Percentiles rank a stretch among this genome's conserved stretches.
Evolutionary conservation across 2,329 filamentous ascomycete species (phyloP).

Genomic region (Aspergillus aculeatus): DNA sequence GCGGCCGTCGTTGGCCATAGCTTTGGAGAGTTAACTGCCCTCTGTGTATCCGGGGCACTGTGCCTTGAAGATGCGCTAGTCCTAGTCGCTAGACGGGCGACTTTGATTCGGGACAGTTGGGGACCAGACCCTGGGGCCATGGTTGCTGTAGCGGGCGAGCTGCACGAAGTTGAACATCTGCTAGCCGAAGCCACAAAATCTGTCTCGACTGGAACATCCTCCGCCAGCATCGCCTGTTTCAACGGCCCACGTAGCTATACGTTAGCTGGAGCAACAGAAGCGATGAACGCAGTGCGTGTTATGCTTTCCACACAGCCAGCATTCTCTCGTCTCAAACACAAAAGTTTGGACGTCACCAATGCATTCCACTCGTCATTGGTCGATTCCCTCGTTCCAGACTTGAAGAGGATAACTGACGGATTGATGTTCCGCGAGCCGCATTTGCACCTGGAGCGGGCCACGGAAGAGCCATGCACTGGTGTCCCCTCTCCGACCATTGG

Average conservation of each 20-base stretch:
- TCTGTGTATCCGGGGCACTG: conserved; percentile 33
- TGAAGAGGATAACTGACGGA: conserved; percentile 27
- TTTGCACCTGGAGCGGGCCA: conserved; percentile 30
- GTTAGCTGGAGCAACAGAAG: conserved; percentile 20
- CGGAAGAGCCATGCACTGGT: conserved; percentile 1
- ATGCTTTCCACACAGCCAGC: conserved; percentile 1
- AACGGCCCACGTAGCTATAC: conserved; percentile 25
- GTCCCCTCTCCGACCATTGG: conserved; percentile 1
- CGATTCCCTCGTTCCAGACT: conserved; percentile 31
- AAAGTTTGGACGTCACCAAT: conserved; percentile 47
- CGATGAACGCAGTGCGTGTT: conserved; percentile 16
- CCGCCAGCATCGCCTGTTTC: conserved; percentile 26
- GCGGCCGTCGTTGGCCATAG: conserved; percentile 39
- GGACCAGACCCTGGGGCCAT: conserved; percentile 33
- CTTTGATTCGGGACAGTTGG: conserved; percentile 33
- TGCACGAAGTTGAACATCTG: neutral
- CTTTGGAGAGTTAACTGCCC: conserved; percentile 39
- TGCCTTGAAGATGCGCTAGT: conserved; percentile 30
- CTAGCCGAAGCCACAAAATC: neutral
- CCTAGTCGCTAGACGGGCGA: conserved; percentile 33
- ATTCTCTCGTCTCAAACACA: conserved; percentile 25
- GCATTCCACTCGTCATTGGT: conserved; percentile 50
- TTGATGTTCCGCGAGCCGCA: conserved; percentile 31
- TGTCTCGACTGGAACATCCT: neutral
- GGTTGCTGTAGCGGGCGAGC: conserved; percentile 35